Conservation (phyloP, 1,284 basidiomycete species). For the Irpex sp. region DNA sequence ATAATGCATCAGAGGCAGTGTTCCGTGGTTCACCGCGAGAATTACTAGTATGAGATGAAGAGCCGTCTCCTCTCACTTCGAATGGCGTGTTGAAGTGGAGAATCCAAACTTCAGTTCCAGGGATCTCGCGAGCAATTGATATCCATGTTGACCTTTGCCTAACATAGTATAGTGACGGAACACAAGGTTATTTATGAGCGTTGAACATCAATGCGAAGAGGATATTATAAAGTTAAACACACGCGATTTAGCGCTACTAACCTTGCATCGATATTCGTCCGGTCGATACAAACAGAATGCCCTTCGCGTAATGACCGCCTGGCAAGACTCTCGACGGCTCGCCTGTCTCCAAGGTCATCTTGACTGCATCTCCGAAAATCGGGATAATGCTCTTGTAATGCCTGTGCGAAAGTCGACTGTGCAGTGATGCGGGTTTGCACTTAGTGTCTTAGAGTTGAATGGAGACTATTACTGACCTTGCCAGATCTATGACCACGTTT, state of each 20-base stretch:
- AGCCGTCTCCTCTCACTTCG: constrained; percentile 44
- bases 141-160: constrained; percentile 73
- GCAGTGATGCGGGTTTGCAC: background rate
- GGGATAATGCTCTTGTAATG: constrained; percentile 54
- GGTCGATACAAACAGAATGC: constrained; percentile 66
- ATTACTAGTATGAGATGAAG: background rate
- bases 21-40: background rate
- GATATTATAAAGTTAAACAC: background rate
- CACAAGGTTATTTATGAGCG: no score
- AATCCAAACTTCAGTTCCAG: constrained; percentile 58
- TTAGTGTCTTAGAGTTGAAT: background rate
- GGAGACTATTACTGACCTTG: constrained; percentile 3
- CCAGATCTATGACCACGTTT: constrained; percentile 5
- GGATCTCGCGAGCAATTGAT: constrained; percentile 59
- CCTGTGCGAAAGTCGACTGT: constrained; percentile 69
- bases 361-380: constrained; percentile 66
- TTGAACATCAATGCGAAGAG: background rate
- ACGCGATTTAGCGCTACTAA: constrained; percentile 32
- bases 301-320: constrained; percentile 47
- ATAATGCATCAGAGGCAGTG: background rate
- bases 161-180: background rate
- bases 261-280: constrained; percentile 66
- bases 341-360: constrained; percentile 58
- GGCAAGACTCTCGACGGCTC: constrained; percentile 53
- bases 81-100: constrained; percentile 72